Evolutionary conservation across 768 basidiomycete species (phyloP), one percentile per base, ranked within the genome.

Genomic region (Erythrobasidium yunnanense): DNA sequence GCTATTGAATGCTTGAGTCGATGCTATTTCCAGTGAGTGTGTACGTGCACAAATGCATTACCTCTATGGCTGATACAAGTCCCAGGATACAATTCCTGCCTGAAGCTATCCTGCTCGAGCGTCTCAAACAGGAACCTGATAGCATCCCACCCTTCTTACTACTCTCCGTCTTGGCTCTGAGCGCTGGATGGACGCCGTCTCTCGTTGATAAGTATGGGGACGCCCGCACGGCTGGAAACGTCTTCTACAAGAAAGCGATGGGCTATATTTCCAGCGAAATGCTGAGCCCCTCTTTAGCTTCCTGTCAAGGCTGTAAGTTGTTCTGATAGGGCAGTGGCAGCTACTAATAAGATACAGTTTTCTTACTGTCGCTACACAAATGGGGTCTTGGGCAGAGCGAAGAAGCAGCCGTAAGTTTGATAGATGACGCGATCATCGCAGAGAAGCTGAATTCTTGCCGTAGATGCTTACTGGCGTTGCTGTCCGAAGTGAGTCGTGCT

Each of bases 1-100:
- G 54, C 54, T 7, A 55, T 55, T 8, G 54, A 55, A 22, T 27
- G 29, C 33, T 55, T 55, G 33, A 13, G 11, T 15, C 34, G 32
- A 25, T 55, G 54, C 23, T 55, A 55, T 34, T 55, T 55, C 22
- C 54, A 55, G 54, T 55, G 42, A 55, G 54, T 22, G 47, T 22
- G 15, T 52, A 11, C 8, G 2, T 29, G 2, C 27, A 17, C 15
- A 6, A 52, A 7, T 5, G 33, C 2, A 20, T n/a, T 11, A 52
- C 4, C 3, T 3, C 4, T 7, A 4, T 7, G 20, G 33, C 51
- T 23, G 20, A 52, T 20, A 52, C 51, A 52, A 6, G 8, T 23
- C 4, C 7, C 23, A 55, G 54, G 23, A 55, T 55, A 32, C 34
- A 38, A 32, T 55, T 55, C 25, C 54, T 55, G 3, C 54, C 54